Percentiles rank a stretch among this genome's conserved stretches.
Evolutionary conservation across 208 protist species (phyloP).

Genomic region (Herpetomonas samuelpessoai): DNA sequence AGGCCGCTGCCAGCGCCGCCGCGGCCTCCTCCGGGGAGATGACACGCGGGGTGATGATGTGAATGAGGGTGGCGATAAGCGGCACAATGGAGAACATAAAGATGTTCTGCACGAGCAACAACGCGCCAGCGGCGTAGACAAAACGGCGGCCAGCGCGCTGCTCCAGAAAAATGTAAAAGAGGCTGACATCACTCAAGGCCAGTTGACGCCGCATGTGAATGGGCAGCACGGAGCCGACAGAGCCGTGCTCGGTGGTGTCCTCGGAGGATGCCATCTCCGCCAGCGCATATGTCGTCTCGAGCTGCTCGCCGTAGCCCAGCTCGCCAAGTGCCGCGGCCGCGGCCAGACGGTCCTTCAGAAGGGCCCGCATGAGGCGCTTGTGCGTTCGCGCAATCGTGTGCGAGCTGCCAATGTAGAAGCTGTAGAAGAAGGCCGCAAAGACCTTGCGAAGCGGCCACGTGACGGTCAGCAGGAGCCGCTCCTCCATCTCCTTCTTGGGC

Average conservation of each 20-base stretch:
- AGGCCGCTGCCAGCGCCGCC: background rate
- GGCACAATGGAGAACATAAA: conserved; percentile 30
- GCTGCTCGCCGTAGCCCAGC: conserved; percentile 17
- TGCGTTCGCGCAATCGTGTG: conserved; percentile 35
- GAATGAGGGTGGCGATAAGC: conserved; percentile 23
- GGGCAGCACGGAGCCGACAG: conserved; percentile 31
- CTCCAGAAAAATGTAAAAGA: conserved; percentile 64
- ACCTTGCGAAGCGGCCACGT: conserved; percentile 30
- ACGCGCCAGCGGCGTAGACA: conserved; percentile 34
- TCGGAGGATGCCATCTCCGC: conserved; percentile 31
- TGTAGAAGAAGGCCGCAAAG: conserved; percentile 36
- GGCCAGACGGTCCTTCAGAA: conserved; percentile 42
- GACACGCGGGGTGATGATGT: conserved; percentile 10
- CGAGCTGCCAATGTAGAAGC: conserved; percentile 43
- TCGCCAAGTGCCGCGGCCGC: conserved; percentile 16
- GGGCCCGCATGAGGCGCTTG: conserved; percentile 32
- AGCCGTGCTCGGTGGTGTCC: conserved; percentile 26
- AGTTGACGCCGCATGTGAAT: conserved; percentile 41
- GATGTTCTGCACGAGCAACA: conserved; percentile 47
- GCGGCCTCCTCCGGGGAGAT: conserved; percentile 8
- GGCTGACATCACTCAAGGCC: conserved; percentile 33
- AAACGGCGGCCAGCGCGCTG: conserved; percentile 53
- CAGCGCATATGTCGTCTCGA: conserved; percentile 25
- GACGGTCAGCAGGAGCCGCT: conserved; percentile 28
- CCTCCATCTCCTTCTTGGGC: conserved; percentile 23